Base-by-base conservation (phyloP, 2,329 filamentous ascomycete species). In the Hypocrella siamensis region DNA sequence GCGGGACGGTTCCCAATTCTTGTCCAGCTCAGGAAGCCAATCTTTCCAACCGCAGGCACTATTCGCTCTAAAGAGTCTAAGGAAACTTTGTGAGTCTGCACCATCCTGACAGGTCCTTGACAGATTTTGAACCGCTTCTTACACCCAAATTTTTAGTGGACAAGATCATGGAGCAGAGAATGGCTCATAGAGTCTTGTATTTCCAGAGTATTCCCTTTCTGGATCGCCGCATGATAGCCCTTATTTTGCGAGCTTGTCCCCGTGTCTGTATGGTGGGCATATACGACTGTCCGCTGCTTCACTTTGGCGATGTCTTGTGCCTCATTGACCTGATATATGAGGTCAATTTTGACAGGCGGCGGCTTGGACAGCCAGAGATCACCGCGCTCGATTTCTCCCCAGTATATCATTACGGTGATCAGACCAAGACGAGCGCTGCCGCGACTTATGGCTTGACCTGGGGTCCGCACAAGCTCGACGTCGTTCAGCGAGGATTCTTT, bases 271-370 rank as follows among this genome's bases (percentile, higher is more conserved):
- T 48, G 43, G 2, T 58, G 11, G 53, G 55, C 3, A 40, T 58
- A 3, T 58, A 57, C 32, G 44, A 53, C 30, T 58, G 55, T 17
- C 52, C 52, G 0, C 35, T 57, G 2, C 38, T 58, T 4, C 49
- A 56, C 18, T 43, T 54, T n/a, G 54, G 51, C 8, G 54, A 58
- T 16, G 33, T 54, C 0, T 31, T 53, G 1, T 43, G 39, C 9
- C 32, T 58, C 0, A 38, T 58, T 2, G 53, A 58, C 31, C 35
- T 57, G 3, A 53, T 58, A 15, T 32, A 48, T 19, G 52, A 57
- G 27, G 38, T 58, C 27, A 58, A 58, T 27, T 6, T 22, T 10
- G 26, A 39, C 3, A 46, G 54, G 0, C 32, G 31, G 4, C 16
- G 31, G 3, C 10, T 31, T 3, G 21, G 19, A 0, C 17, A 36